Conservation (phyloP, 352 stramenopile genomes). For the Globisporangium iwayamae region DNA sequence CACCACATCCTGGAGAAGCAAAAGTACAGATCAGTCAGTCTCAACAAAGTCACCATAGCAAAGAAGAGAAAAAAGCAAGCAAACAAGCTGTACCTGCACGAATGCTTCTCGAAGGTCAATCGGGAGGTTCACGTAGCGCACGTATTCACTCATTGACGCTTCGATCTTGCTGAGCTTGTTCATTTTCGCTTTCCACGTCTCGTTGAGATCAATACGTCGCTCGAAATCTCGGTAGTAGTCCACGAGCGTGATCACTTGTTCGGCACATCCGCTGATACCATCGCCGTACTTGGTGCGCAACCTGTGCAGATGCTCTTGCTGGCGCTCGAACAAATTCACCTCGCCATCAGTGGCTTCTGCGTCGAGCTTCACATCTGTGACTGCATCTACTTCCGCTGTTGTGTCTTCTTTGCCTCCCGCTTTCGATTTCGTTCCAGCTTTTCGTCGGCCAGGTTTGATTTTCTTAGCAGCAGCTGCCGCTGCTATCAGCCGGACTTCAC, state of each 20-base stretch:
- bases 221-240: constrained; percentile 83
- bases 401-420: neutral
- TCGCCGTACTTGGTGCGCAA: constrained; percentile 64
- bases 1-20: constrained; percentile 21
- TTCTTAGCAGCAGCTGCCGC: neutral
- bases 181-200: constrained; percentile 67
- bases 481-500: neutral
- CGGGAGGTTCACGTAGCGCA: constrained; percentile 61
- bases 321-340: constrained; percentile 10
- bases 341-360: neutral
- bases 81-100: constrained; percentile 38
- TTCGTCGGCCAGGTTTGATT: neutral
- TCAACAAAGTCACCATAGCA: neutral
- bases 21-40: constrained; percentile 3
- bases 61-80: neutral
- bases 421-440: neutral
- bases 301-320: constrained; percentile 23
- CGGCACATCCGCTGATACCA: constrained; percentile 53
- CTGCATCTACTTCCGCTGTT: neutral
- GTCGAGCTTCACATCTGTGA: neutral
- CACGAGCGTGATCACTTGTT: constrained; percentile 77
- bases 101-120: constrained; percentile 46
- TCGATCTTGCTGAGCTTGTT: constrained; percentile 77
- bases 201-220: constrained; percentile 60
- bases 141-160: constrained; percentile 62